These are phyloP conservation scores for Annulohypoxylon maeteangense DNA, from an alignment of 495 filamentous ascomycete species.

Conservation along the genomic window DNA sequence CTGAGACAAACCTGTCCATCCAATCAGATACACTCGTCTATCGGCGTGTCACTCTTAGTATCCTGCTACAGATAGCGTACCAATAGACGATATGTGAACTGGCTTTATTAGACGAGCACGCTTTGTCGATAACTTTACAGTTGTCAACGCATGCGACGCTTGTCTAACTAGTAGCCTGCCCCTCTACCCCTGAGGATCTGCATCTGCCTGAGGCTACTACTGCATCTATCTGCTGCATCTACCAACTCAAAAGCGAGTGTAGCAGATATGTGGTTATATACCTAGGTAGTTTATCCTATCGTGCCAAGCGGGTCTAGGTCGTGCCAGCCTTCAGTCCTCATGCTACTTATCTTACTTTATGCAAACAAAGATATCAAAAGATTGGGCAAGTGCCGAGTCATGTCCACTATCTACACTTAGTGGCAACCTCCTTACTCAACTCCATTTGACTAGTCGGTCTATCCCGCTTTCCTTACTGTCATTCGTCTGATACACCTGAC, in stretches of 20 bases:
- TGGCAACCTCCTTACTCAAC: constrained; percentile 6
- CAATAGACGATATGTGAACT: constrained; percentile 19
- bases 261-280: no score
- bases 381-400: constrained; percentile 37
- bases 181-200: constrained; percentile 11
- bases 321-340: background rate
- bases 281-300: constrained; percentile 35
- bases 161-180: background rate
- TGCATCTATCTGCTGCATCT: constrained; percentile 12
- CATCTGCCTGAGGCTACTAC: background rate
- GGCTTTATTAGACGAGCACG: constrained; percentile 15
- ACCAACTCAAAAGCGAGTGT: constrained; percentile 1
- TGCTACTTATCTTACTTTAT: constrained; percentile 13
- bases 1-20: constrained; percentile 5
- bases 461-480: constrained; percentile 1
- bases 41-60: constrained; percentile 34
- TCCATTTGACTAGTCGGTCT: constrained; percentile 13
- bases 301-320: constrained; percentile 39
- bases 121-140: constrained; percentile 19
- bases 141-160: constrained; percentile 31
- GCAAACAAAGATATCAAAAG: constrained; percentile 21
- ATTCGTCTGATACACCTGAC: constrained; percentile 11
- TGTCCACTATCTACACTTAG: constrained; percentile 5
- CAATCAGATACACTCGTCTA: constrained; percentile 26
- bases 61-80: constrained; percentile 11